Evolutionary conservation across 2,329 filamentous ascomycete genomes (phyloP), one percentile per base, ranked within the genome.

Genomic region (Fusarium redolens): DNA sequence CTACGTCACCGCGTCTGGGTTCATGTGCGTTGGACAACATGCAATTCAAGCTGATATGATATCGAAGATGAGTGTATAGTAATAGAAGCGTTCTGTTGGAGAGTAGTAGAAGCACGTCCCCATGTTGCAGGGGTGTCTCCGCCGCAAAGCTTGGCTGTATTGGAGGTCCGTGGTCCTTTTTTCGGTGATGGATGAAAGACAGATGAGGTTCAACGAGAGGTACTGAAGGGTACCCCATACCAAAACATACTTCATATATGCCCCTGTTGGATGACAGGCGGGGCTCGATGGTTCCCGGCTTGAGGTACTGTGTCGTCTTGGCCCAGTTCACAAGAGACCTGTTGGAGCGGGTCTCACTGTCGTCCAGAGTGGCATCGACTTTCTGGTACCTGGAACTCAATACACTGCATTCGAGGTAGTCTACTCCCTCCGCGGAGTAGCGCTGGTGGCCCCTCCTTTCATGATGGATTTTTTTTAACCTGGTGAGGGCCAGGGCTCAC

Each of bases 341-440:
- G 50, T 30, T 35, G 22, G 44, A 55, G 59, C 51, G 40, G 68
- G 71, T 55, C 60, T 60, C 37, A 38, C 35, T 67, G 48, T 68
- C 45, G 45, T 57, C 44, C 31, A 37, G 37, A 54, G 51, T 54
- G 33, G 44, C 45, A 41, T 43, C 40, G 51, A 68, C 55, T 55
- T 58, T 61, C 25, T 52, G 56, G 72, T 73, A 73, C 72, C 69
- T 62, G 45, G 57, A 74, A 69, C 69, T 70, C 64, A 72, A 59
- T 56, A 48, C 65, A 44, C 54, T 68, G 52, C 48, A 72, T 71
- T 45, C 14, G 43, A 30, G 18, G 25, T 47, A 47, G 25, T 18
- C 9, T 20, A 67, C 62, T 67, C 47, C 35, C 41, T 68, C 54
- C 47, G 62, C 51, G 66, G 63, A 64, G 57, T 68, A 62, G 57